Conservation (phyloP, 805 yeast species). For the Candida awuae region DNA sequence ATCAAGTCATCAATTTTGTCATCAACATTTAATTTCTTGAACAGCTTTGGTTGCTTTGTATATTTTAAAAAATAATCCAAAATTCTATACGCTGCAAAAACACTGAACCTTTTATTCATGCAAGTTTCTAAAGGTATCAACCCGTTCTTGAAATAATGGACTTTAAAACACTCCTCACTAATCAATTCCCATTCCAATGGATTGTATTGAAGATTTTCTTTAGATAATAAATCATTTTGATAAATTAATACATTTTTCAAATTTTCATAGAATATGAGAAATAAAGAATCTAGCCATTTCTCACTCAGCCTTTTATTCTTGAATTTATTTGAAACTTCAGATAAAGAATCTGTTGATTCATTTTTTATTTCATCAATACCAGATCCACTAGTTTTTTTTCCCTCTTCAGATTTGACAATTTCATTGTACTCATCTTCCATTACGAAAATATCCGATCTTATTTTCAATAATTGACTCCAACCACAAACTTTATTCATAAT, state of each 20-base stretch:
- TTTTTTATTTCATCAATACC: constrained; percentile 1
- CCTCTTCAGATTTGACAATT: constrained; percentile 14
- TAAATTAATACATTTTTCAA: constrained; percentile 68
- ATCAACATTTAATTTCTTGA: constrained; percentile 9
- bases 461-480: constrained; percentile 68
- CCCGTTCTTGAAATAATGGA: constrained; percentile 40
- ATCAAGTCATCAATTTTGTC: constrained; percentile 1
- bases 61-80: constrained; percentile 36
- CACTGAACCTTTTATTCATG: constrained; percentile 51
- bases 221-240: constrained; percentile 24
- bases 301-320: constrained; percentile 53
- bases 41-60: constrained; percentile 13
- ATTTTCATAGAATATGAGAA: constrained; percentile 62
- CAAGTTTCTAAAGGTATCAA: constrained; percentile 49
- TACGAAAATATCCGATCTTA: constrained; percentile 66
- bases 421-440: constrained; percentile 64
- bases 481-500: constrained; percentile 61
- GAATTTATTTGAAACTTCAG: constrained; percentile 22
- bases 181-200: constrained; percentile 71
- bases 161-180: constrained; percentile 46
- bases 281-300: constrained; percentile 64
- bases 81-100: constrained; percentile 45
- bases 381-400: constrained; percentile 6
- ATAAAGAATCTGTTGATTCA: constrained; percentile 19
- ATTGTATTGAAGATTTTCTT: constrained; percentile 36